phyloP scores from a whole-genome alignment of 345 rosid species.

The Hypericum perforatum region DNA sequence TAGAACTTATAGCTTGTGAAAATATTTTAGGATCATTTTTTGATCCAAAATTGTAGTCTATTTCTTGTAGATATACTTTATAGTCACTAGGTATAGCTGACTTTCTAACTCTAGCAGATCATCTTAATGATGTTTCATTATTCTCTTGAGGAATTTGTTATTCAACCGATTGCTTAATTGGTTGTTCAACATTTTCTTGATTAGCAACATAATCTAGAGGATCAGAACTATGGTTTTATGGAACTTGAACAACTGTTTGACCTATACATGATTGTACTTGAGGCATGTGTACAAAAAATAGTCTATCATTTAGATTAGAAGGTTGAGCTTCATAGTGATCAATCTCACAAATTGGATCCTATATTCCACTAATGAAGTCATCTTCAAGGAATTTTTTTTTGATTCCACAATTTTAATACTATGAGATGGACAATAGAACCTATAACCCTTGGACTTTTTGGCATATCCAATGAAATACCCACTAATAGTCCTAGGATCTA shows the following conservation, averaged over 20 bases:
- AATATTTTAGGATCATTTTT: constrained; percentile 1
- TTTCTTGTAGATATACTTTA: not conserved
- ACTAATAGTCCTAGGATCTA: too few species aligned
- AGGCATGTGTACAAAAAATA: not conserved
- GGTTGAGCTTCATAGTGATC: constrained; percentile 4
- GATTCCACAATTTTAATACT: constrained; percentile 2
- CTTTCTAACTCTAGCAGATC: not conserved
- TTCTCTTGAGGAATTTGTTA: not conserved
- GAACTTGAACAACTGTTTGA: not conserved
- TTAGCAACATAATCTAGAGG: not conserved
- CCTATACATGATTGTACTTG: not conserved
- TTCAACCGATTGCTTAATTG: not conserved
- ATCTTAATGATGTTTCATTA: not conserved
- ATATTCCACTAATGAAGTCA: constrained; percentile 3
- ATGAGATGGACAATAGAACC: constrained; percentile 1
- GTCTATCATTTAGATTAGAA: constrained; percentile 1
- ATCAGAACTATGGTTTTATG: not conserved
- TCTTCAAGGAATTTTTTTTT: not conserved
- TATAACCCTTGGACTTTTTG: not conserved
- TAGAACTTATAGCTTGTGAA: constrained; percentile 3
- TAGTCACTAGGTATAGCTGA: constrained; percentile 1
- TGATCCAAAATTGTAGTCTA: not conserved
- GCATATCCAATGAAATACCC: constrained; percentile 6
- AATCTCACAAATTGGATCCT: not conserved
- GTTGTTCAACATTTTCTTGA: not conserved